Evolutionary conservation across 2,329 filamentous ascomycete species (phyloP), one percentile per base, ranked within the genome.

Genomic region (Pestalotiopsis sp.): DNA sequence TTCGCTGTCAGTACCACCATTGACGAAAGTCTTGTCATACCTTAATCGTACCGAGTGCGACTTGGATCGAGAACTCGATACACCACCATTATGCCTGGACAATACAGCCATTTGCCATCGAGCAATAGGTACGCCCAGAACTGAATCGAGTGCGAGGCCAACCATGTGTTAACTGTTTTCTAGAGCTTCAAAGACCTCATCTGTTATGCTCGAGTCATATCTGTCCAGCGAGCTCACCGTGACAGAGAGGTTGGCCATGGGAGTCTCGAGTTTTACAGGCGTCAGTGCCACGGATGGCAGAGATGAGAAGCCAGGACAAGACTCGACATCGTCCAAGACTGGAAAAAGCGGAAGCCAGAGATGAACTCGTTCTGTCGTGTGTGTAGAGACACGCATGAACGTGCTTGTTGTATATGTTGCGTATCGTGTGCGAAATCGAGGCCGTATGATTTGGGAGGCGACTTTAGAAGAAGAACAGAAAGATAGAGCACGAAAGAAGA

Each of bases 221-320:
- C n/a, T 64, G 36, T n/a, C 9, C 11, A 64, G 61, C 41, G 7
- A 64, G 41, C 61, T 20, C 13, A 49, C 38, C 7, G 20, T 64
- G 39, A 64, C 61, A 13, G 61, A 64, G 14, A 64, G 41, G 6
- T 20, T 64, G 20, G 61, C 61, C 20, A 64, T 64, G 61, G 61
- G 61, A 27, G 39, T 11, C 20, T 23, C 38, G 25, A 2, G 25
- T 12, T 25, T 12, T 23, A 27, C 38, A 36, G 27, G 61, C 39
- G 23, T n/a, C 20, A 45, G 6, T 14, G 38, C 5, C 14, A 39
- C n/a, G 7, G 2, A 14, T 4, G 27, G 25, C 12, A 49, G 20
- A 14, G 39, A 64, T 39, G 27, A 14, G 31, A 17, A 17, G 12
- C 11, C 59, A 62, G 31, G 36, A 11, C 25, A 39, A 39, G 31